A percentile compares a stretch with the other conserved stretches of the same genome.
phyloP scores from a whole-genome alignment of 1,284 basidiomycete genomes.

The Irpex rosettiformis region DNA sequence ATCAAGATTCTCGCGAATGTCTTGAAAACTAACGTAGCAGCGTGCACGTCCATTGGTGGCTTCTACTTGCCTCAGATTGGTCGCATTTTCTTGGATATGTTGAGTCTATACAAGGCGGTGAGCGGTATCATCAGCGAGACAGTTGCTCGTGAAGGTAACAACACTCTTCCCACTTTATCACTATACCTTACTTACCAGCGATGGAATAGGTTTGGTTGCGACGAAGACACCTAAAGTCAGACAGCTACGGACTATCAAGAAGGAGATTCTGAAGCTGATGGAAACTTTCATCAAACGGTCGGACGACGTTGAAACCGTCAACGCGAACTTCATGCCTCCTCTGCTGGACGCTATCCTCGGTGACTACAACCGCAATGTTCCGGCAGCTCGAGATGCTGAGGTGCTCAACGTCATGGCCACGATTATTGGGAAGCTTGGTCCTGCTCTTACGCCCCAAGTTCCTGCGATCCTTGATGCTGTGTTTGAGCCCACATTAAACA shows the following conservation, averaged over 20 bases:
- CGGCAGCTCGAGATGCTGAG: constrained; percentile 93
- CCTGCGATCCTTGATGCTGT: constrained; percentile 95
- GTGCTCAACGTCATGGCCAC: constrained; percentile 98
- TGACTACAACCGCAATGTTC: constrained; percentile 95
- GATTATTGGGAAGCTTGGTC: constrained; percentile 83
- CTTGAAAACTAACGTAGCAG: constrained; percentile 97
- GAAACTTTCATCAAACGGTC: constrained; percentile 98
- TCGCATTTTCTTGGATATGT: constrained; percentile 97
- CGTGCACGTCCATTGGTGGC: constrained; percentile 94
- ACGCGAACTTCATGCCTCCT: constrained; percentile 91
- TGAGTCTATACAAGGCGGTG: constrained; percentile 96
- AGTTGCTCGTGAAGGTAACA: constrained; percentile 80
- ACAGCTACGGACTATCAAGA: constrained; percentile 95
- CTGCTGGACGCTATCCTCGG: constrained; percentile 95
- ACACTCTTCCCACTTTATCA: background rate
- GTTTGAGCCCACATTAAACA: constrained; percentile 95
- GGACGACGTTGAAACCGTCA: constrained; percentile 93
- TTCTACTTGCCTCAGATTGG: constrained; percentile 98
- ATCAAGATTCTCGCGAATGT: constrained; percentile 98
- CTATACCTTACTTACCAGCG: background rate
- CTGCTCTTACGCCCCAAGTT: constrained; percentile 91
- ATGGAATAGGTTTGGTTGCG: constrained; percentile 72
- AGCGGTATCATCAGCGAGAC: constrained; percentile 97
- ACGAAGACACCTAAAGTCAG: constrained; percentile 98
- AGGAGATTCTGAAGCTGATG: constrained; percentile 96